Conservation (phyloP, 148 eudicot genomes). For the Persicaria tinctoria region DNA sequence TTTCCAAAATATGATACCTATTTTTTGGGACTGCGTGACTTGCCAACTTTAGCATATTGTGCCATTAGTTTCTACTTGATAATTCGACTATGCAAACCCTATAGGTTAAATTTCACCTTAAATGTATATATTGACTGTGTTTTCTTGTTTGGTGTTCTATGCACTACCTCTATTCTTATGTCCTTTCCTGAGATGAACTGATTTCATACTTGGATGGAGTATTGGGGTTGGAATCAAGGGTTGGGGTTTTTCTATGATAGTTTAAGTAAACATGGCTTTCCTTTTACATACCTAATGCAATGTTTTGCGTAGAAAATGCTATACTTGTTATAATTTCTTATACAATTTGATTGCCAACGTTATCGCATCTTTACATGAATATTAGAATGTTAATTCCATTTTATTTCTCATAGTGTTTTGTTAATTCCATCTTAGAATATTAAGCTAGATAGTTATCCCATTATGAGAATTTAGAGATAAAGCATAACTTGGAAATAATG, state of each 20-base stretch:
- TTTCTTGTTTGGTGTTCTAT: background rate
- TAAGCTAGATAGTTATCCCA: too few relatives aligned
- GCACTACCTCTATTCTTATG: background rate
- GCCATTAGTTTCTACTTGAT: constrained; percentile 46
- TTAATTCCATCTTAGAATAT: too few relatives aligned
- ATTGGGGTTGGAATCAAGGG: background rate
- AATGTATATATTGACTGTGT: background rate
- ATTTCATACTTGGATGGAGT: background rate
- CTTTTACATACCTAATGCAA: too few relatives aligned
- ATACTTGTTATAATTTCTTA: too few relatives aligned
- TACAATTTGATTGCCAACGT: too few relatives aligned
- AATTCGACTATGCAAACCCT: constrained; percentile 28
- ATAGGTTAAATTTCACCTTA: background rate
- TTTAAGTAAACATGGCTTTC: background rate
- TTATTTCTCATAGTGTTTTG: too few relatives aligned
- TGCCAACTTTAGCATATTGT: constrained; percentile 28
- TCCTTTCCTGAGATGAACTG: constrained; percentile 3
- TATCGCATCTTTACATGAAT: too few relatives aligned
- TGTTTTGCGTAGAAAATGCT: too few relatives aligned
- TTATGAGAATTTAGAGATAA: too few relatives aligned
- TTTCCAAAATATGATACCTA: too few relatives aligned
- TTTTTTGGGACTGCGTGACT: too few relatives aligned
- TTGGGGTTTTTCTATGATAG: background rate
- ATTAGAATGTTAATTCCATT: too few relatives aligned
- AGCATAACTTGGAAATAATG: background rate